Evolutionary conservation across 176 grass and related monocot species (phyloP), one percentile per base, ranked within the genome.

Genomic region (Juncus inflexus): DNA sequence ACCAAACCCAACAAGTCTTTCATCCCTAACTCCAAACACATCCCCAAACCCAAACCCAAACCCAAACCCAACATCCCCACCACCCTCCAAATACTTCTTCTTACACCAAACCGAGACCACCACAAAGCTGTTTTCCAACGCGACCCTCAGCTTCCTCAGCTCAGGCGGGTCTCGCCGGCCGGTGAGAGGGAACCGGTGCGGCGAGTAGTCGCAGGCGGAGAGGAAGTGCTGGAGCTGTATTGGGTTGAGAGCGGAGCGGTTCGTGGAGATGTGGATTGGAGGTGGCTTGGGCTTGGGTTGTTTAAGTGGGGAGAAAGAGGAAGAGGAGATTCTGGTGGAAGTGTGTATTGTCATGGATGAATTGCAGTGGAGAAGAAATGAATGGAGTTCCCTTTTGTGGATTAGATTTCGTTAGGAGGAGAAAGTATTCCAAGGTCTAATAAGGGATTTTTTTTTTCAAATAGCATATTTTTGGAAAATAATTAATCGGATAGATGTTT

Each of bases 251-350:
- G 53, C 35, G 77, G 87, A 67, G 0, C 79, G 79, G 55, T 81
- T 77, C 53, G 82, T 86, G 79, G 87, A 91, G 75, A 97, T 84
- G 77, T 82, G 77, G 77, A 91, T 80, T 11, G 84, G 87, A 5
- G 80, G 87, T 15, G 63, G 38, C 9, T 50, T 66, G 51, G 63
- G 40, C 68, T 79, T 42, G 58, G 58, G 10, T 36, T 71, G 74
- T 41, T 78, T 67, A 11, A 15, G 74, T 3, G 73, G 79, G 0
- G 66, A 43, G 35, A 64, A 66, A 55, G 69, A 85, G 74, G 77
- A 76, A 50, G 65, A 60, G 10, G 84, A 85, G n/a, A 78, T 16
- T 60, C 64, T 64, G 58, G 68, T 64, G 51, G 51, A 3, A 41
- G 47, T 41, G 52, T 16, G 66, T 42, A 70, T 12, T 13, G 67